Percentiles rank a stretch among this genome's conserved stretches.
phyloP scores from a whole-genome alignment of 306 rosid genomes.

The Cercis canadensis region DNA sequence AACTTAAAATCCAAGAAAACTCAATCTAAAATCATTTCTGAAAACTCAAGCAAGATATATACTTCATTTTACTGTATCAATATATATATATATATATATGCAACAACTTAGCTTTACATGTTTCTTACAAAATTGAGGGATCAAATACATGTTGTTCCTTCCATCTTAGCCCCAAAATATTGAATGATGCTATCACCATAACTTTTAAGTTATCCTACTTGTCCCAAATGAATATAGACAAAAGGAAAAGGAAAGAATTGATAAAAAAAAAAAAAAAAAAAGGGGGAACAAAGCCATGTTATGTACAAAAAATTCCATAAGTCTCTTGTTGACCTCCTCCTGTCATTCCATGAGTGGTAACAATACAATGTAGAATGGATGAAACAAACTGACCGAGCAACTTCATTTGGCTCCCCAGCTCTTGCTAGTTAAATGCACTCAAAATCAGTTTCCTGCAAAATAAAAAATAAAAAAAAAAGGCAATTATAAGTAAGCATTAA shows the following conservation, averaged over 20 bases:
- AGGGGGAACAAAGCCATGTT: conserved; percentile 30
- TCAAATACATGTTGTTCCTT: background rate
- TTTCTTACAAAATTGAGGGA: conserved; percentile 38
- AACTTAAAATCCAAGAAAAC: conserved; percentile 10
- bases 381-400: background rate
- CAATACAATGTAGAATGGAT: background rate
- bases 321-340: conserved; percentile 33
- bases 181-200: conserved; percentile 37
- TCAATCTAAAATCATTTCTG: too few relatives aligned
- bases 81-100: background rate
- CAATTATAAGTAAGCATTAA: background rate
- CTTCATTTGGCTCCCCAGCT: background rate
- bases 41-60: background rate
- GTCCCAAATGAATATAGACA: conserved; percentile 37
- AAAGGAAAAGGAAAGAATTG: background rate
- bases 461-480: background rate
- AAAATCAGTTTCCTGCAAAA: conserved; percentile 34
- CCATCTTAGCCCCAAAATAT: conserved; percentile 44
- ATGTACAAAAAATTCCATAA: conserved; percentile 42
- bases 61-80: conserved; percentile 22
- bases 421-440: conserved; percentile 26
- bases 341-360: conserved; percentile 23
- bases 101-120: conserved; percentile 35
- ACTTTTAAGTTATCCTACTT: conserved; percentile 40
- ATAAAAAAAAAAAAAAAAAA: background rate